These are phyloP conservation scores for Chaetothyriales sp. DNA, from an alignment of 2,329 filamentous ascomycete species.

Conservation along the genomic window DNA sequence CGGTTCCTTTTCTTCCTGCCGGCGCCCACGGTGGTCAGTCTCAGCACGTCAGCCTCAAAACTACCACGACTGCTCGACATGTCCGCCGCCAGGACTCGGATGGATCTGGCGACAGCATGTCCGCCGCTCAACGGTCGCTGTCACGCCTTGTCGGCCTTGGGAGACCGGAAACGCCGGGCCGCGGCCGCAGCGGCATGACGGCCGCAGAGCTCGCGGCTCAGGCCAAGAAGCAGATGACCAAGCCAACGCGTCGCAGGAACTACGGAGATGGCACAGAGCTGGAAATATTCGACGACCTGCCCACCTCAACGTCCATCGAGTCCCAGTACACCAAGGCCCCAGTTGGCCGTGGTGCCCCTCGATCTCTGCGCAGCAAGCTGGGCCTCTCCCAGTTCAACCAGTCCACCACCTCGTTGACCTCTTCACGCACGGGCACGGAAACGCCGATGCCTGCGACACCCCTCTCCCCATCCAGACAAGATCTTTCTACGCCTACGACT, in stretches of 20 bases:
- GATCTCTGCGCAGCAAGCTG: constrained; percentile 41
- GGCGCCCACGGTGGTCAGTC: constrained; percentile 60
- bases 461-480: constrained; percentile 38
- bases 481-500: constrained; percentile 27
- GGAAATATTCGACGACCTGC: constrained; percentile 86
- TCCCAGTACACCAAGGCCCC: constrained; percentile 73
- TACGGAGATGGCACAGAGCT: constrained; percentile 91
- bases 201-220: constrained; percentile 40
- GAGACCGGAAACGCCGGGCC: constrained; percentile 37
- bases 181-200: constrained; percentile 33
- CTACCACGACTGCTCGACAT: constrained; percentile 43
- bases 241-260: constrained; percentile 54
- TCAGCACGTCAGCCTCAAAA: constrained; percentile 63
- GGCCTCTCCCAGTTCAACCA: constrained; percentile 28
- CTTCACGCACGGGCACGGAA: constrained; percentile 20
- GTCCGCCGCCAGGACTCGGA: constrained; percentile 78
- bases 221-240: constrained; percentile 58
- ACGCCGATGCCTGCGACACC: constrained; percentile 44
- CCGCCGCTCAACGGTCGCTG: constrained; percentile 28
- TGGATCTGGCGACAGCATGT: constrained; percentile 39
- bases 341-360: constrained; percentile 52
- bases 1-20: constrained; percentile 65
- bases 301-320: constrained; percentile 71
- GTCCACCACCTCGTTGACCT: constrained; percentile 17
- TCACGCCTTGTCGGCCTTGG: constrained; percentile 28